Conservation (phyloP, 2,329 filamentous ascomycete genomes). For the Xylaria sp. region DNA sequence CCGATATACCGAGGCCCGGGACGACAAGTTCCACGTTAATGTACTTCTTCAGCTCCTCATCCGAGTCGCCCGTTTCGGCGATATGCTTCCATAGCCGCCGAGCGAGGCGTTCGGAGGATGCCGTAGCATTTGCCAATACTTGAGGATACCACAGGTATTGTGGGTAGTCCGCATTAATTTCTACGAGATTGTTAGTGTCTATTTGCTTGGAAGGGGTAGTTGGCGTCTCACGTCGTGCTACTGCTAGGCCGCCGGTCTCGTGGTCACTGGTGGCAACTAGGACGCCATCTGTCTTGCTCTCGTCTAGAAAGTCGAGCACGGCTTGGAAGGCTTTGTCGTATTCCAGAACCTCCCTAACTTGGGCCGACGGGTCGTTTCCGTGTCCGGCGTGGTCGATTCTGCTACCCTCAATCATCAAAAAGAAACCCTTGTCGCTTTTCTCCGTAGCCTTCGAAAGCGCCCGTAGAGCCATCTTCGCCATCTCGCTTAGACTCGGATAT, state of each 20-base stretch:
- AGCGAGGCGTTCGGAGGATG: constrained; percentile 78
- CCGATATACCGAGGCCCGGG: constrained; percentile 78
- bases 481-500: constrained; percentile 92
- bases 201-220: background rate
- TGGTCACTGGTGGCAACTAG: constrained; percentile 94
- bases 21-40: constrained; percentile 75
- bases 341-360: constrained; percentile 92
- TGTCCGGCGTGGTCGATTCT: constrained; percentile 96
- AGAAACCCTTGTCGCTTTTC: constrained; percentile 91
- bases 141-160: constrained; percentile 83
- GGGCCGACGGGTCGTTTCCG: constrained; percentile 83
- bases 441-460: constrained; percentile 84
- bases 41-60: constrained; percentile 66
- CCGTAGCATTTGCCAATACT: constrained; percentile 80
- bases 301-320: constrained; percentile 85
- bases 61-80: constrained; percentile 47
- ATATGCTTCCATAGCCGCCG: constrained; percentile 71
- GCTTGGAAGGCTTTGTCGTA: constrained; percentile 88
- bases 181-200: constrained; percentile 44
- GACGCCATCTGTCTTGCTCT: constrained; percentile 78
- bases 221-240: constrained; percentile 74
- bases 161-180: constrained; percentile 64
- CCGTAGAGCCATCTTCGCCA: constrained; percentile 84
- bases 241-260: constrained; percentile 89
- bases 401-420: constrained; percentile 97